A percentile compares a stretch with the other conserved stretches of the same genome.
These are phyloP conservation scores for Acacia crassicarpa DNA, from an alignment of 306 rosid genomes.

Conservation along the genomic window DNA sequence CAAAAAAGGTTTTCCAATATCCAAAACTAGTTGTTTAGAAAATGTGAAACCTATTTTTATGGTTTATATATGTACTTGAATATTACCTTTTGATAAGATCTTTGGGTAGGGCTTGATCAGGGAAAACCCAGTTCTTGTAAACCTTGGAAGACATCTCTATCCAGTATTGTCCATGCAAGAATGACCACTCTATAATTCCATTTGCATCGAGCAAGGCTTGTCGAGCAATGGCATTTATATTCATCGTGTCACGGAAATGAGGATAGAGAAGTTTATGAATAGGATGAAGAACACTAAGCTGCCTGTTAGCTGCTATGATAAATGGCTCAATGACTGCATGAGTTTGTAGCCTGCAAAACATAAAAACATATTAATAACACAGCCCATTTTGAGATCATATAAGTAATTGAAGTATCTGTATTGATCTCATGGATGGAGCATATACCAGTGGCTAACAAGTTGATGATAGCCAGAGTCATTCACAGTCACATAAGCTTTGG, in stretches of 20 bases:
- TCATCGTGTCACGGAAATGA: slow-evolving; percentile 47
- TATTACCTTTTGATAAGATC: slow-evolving; percentile 59
- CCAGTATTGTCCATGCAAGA: slow-evolving; percentile 25
- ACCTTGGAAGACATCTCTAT: slow-evolving; percentile 35
- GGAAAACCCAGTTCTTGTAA: slow-evolving; percentile 40
- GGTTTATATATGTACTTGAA: not conserved
- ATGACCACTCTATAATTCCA: slow-evolving; percentile 37
- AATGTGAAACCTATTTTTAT: not conserved
- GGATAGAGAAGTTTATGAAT: slow-evolving; percentile 38
- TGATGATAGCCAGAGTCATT: slow-evolving; percentile 86
- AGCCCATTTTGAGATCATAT: not conserved
- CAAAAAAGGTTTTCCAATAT: too few relatives aligned
- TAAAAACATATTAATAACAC: not conserved
- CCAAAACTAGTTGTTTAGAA: not conserved
- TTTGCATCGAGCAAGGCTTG: slow-evolving; percentile 30
- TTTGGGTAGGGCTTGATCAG: slow-evolving; percentile 38
- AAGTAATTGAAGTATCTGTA: not conserved
- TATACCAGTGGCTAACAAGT: slow-evolving; percentile 81
- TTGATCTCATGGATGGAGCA: not conserved
- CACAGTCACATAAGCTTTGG: slow-evolving; percentile 74
- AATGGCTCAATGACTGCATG: slow-evolving; percentile 79
- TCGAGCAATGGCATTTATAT: slow-evolving; percentile 40
- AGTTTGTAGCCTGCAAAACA: slow-evolving; percentile 58
- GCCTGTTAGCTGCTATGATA: slow-evolving; percentile 40
- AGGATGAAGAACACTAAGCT: slow-evolving; percentile 44